Conservation (phyloP, 176 grass and related monocot species). For the Avena atlantica region DNA sequence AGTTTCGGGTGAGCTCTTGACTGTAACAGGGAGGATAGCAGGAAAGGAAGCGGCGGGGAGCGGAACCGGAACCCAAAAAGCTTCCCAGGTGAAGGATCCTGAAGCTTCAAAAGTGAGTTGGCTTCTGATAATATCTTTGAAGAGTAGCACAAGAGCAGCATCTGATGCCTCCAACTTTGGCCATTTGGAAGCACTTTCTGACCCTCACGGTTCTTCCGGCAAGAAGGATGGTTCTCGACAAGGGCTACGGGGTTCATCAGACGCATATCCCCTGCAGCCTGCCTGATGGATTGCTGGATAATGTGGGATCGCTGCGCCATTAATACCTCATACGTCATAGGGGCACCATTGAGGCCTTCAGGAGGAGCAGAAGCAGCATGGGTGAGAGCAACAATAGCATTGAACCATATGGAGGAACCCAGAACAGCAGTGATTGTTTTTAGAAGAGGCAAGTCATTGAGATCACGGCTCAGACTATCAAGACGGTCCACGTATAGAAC, state of each 20-base stretch:
- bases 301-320: constrained; percentile 86
- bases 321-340: constrained; percentile 88
- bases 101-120: constrained; percentile 80
- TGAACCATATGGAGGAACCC: constrained; percentile 95
- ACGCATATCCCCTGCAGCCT: constrained; percentile 84
- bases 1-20: constrained; percentile 80
- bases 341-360: constrained; percentile 78
- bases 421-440: constrained; percentile 77
- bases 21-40: constrained; percentile 85
- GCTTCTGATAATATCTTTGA: constrained; percentile 97
- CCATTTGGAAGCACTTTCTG: constrained; percentile 89
- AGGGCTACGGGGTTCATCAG: constrained; percentile 92
- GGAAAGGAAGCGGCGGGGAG: constrained; percentile 74
- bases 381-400: constrained; percentile 87
- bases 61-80: constrained; percentile 70
- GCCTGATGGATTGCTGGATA: constrained; percentile 83
- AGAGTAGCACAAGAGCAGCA: constrained; percentile 89
- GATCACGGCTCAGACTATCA: constrained; percentile 72
- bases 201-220: constrained; percentile 70
- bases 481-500: constrained; percentile 90
- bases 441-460: constrained; percentile 89
- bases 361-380: constrained; percentile 93
- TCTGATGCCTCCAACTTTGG: constrained; percentile 78
- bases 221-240: constrained; percentile 94
- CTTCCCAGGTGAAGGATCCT: constrained; percentile 78